Percentiles rank a stretch among this genome's conserved stretches.
phyloP scores from a whole-genome alignment of 768 basidiomycete genomes.

The Trichaptum fuscoviolaceum region DNA sequence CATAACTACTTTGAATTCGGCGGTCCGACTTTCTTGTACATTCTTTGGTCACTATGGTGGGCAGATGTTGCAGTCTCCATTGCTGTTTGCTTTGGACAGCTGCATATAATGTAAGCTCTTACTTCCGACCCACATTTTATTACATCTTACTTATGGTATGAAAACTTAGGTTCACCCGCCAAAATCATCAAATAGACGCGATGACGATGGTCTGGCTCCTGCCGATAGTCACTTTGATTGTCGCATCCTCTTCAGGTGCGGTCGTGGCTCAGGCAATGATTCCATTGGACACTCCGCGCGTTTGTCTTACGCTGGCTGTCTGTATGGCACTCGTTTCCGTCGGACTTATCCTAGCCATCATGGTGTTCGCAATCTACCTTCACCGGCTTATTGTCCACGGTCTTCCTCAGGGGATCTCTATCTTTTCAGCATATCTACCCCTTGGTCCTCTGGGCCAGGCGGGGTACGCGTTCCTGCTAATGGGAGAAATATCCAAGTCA shows the following conservation, averaged over 20 bases:
- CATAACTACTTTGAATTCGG: slow-evolving; percentile 41
- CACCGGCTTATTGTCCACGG: slow-evolving; percentile 54
- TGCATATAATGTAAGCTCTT: slow-evolving; percentile 60
- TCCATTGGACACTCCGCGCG: slow-evolving; percentile 38
- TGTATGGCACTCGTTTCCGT: slow-evolving; percentile 52
- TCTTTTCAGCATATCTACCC: slow-evolving; percentile 66
- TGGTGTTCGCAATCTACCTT: slow-evolving; percentile 64
- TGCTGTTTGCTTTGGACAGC: slow-evolving; percentile 52
- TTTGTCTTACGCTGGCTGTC: slow-evolving; percentile 49
- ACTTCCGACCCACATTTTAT: background rate
- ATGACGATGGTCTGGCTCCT: slow-evolving; percentile 70
- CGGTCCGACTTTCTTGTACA: slow-evolving; percentile 45
- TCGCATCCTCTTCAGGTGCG: slow-evolving; percentile 64
- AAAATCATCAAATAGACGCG: slow-evolving; percentile 47
- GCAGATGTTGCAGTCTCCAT: slow-evolving; percentile 50
- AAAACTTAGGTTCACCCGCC: slow-evolving; percentile 46
- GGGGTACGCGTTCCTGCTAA: slow-evolving; percentile 49
- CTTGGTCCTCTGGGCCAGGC: slow-evolving; percentile 70
- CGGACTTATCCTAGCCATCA: slow-evolving; percentile 54
- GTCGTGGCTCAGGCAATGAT: slow-evolving; percentile 48
- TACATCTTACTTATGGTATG: slow-evolving; percentile 3
- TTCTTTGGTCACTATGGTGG: slow-evolving; percentile 69
- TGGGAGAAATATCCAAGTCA: slow-evolving; percentile 43
- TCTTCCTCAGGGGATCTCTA: slow-evolving; percentile 38
- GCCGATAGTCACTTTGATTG: slow-evolving; percentile 69